Conservation (phyloP, 78 protist genomes). For the Dictyostelium citrinum region DNA sequence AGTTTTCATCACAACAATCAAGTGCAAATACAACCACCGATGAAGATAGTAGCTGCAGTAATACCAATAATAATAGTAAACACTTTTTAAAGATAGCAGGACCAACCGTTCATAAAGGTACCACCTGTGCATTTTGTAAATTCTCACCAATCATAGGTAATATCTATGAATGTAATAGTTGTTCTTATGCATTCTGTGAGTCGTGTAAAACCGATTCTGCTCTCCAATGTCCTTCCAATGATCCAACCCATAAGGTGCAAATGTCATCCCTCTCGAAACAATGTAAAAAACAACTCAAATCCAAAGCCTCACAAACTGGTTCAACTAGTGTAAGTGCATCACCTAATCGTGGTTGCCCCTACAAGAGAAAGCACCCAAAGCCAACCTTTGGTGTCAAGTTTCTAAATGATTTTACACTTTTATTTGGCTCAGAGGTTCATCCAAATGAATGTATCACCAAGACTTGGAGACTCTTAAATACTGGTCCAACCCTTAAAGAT, state of each 20-base stretch:
- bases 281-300: not conserved
- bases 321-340: not conserved
- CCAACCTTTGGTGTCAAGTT: constrained; percentile 19
- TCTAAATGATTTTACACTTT: constrained; percentile 18
- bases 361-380: constrained; percentile 3
- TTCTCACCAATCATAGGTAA: constrained; percentile 60
- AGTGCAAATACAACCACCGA: not conserved
- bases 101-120: constrained; percentile 57
- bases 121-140: constrained; percentile 34
- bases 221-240: constrained; percentile 1
- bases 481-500: constrained; percentile 41
- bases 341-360: constrained; percentile 58
- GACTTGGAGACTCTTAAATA: constrained; percentile 38
- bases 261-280: constrained; percentile 16
- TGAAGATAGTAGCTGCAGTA: not conserved
- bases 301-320: not conserved
- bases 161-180: constrained; percentile 26
- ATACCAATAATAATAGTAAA: not conserved
- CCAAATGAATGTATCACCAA: constrained; percentile 27
- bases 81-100: constrained; percentile 1
- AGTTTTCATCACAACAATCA: not conserved
- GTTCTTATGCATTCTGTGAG: constrained; percentile 31
- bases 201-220: constrained; percentile 5
- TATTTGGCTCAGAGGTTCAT: constrained; percentile 8
- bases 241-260: constrained; percentile 9